These are phyloP conservation scores for Monosporascus sp. DNA, from an alignment of 2,329 filamentous ascomycete genomes.

Conservation along the genomic window DNA sequence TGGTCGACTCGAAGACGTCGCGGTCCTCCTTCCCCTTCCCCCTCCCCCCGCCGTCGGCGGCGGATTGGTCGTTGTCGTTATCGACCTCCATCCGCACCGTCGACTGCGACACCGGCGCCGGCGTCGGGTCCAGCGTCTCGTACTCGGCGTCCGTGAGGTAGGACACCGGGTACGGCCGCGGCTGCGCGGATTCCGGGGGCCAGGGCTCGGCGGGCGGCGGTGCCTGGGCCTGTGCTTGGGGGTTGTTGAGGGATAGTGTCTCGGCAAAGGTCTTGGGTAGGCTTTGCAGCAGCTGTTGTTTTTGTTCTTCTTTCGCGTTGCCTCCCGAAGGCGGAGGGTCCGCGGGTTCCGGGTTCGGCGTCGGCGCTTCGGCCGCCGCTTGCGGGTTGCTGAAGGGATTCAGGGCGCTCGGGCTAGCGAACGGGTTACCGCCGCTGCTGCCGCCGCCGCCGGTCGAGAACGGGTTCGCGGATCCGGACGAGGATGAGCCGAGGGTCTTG, in stretches of 20 bases:
- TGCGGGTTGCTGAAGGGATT: constrained; percentile 42
- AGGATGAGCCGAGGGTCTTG: constrained; percentile 37
- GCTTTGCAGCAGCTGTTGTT: not conserved
- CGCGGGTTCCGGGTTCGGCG: constrained; percentile 17
- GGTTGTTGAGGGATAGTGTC: constrained; percentile 68
- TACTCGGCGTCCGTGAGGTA: constrained; percentile 87
- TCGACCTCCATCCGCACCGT: constrained; percentile 47
- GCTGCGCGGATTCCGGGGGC: constrained; percentile 63
- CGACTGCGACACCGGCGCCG: constrained; percentile 44
- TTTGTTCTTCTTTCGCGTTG: constrained; percentile 14
- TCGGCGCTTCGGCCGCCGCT: constrained; percentile 15
- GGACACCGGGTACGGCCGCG: constrained; percentile 67
- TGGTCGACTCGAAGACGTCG: constrained; percentile 66
- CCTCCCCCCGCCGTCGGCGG: constrained; percentile 10
- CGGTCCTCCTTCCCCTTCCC: constrained; percentile 56
- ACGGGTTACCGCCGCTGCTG: constrained; percentile 48
- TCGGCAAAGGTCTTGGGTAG: constrained; percentile 65
- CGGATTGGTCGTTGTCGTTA: constrained; percentile 24
- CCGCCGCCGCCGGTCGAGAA: constrained; percentile 47
- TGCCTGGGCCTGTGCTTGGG: constrained; percentile 24
- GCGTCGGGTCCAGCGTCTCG: constrained; percentile 69
- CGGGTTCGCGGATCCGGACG: constrained; percentile 46
- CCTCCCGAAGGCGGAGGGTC: constrained; percentile 25
- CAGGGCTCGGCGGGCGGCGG: constrained; percentile 61
- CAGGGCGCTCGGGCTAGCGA: constrained; percentile 39